These are phyloP conservation scores for Moelleriella libera DNA, from an alignment of 2,329 filamentous ascomycete species.

Conservation along the genomic window DNA sequence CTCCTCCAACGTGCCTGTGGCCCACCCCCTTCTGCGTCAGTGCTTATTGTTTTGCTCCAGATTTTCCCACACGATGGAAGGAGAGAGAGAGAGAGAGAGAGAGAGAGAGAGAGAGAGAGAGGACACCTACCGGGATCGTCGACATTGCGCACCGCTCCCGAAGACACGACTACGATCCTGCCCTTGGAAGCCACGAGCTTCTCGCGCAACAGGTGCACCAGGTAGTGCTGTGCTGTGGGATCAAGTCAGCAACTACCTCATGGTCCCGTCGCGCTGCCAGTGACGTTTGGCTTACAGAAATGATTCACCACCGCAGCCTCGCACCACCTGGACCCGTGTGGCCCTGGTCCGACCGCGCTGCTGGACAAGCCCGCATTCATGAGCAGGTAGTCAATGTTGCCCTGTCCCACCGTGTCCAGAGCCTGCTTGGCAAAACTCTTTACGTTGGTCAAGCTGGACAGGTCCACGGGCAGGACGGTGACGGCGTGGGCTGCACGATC, in stretches of 20 bases:
- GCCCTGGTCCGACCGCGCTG: slow-evolving; percentile 18
- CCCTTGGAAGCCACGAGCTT: slow-evolving; percentile 31
- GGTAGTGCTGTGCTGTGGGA: slow-evolving; percentile 35
- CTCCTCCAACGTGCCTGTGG: slow-evolving; percentile 19
- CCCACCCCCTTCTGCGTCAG: no score
- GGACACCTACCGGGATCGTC: slow-evolving; percentile 18
- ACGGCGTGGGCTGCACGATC: slow-evolving; percentile 24
- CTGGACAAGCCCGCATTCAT: slow-evolving; percentile 33
- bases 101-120: background rate
- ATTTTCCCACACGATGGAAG: background rate
- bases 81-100: background rate
- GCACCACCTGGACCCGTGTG: slow-evolving; percentile 32
- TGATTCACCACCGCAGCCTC: slow-evolving; percentile 37
- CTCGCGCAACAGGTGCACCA: slow-evolving; percentile 31
- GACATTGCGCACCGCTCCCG: slow-evolving; percentile 29
- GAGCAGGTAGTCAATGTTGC: slow-evolving; percentile 31
- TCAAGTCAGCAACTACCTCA: background rate
- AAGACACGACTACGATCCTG: slow-evolving; percentile 36
- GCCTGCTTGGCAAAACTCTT: slow-evolving; percentile 30
- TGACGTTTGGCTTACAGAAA: slow-evolving; percentile 22
- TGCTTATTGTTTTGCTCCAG: no score
- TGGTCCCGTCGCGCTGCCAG: background rate
- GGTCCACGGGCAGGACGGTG: slow-evolving; percentile 32
- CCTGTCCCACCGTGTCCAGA: slow-evolving; percentile 24
- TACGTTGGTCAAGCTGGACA: slow-evolving; percentile 28